Percentiles rank a stretch among this genome's conserved stretches.
Evolutionary conservation across 2,329 filamentous ascomycete genomes (phyloP).

Genomic region (Stenocarpella maydis): DNA sequence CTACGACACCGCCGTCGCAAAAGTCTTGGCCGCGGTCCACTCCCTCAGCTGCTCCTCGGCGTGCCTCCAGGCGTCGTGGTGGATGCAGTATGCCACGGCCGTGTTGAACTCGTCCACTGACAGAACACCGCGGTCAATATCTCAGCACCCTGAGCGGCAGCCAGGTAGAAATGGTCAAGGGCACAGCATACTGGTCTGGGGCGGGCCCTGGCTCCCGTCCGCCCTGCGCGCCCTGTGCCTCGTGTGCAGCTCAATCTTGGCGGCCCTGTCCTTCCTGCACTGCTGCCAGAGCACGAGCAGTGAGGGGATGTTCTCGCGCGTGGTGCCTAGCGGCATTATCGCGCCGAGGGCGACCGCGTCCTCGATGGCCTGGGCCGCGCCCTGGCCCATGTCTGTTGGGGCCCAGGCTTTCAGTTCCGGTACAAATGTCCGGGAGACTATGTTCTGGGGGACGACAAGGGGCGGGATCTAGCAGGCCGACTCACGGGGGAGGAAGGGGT

Average conservation of each 20-base stretch:
- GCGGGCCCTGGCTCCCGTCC: constrained; percentile 12
- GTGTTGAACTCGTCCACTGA: constrained; percentile 26
- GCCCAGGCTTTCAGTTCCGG: neutral
- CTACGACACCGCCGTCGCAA: constrained; percentile 6
- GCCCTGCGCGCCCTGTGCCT: constrained; percentile 11
- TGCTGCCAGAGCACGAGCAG: constrained; percentile 32
- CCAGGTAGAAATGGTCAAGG: too few species aligned
- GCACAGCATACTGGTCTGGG: constrained; percentile 23
- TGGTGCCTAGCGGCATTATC: constrained; percentile 16
- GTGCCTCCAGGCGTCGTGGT: constrained; percentile 27
- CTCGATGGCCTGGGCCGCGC: constrained; percentile 34
- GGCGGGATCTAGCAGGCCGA: neutral
- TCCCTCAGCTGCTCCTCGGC: constrained; percentile 28
- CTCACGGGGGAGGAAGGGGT: constrained; percentile 40
- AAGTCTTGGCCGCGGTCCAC: neutral
- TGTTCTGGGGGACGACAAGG: neutral
- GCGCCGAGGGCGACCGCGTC: constrained; percentile 28
- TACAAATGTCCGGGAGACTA: too few species aligned
- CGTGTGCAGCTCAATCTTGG: constrained; percentile 14
- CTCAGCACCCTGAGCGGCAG: neutral
- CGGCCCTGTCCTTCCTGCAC: constrained; percentile 21
- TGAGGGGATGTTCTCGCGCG: constrained; percentile 5
- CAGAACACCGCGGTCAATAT: too few species aligned
- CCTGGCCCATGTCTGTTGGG: constrained; percentile 31
- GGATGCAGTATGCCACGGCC: constrained; percentile 25